Evolutionary conservation across 1,284 basidiomycete species (phyloP).

Genomic region (Rhodotorula glutinis): DNA sequence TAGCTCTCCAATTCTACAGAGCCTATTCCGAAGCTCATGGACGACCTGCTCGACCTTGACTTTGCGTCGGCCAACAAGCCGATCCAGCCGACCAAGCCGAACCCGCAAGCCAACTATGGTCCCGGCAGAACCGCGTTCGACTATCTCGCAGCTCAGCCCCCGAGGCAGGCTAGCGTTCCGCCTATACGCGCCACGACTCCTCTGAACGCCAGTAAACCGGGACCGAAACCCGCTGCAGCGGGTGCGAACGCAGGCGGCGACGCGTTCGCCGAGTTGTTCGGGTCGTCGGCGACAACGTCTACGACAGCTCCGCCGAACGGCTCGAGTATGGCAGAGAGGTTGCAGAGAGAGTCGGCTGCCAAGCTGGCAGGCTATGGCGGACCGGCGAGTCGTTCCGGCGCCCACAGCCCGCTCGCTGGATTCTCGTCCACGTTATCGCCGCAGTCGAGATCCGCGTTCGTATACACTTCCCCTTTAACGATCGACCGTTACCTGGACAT

Average conservation of each 20-base stretch:
- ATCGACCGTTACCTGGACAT: too few relatives aligned
- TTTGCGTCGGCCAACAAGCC: conserved; percentile 36
- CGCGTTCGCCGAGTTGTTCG: conserved; percentile 42
- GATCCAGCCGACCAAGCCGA: conserved; percentile 14
- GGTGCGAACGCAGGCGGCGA: conserved; percentile 18
- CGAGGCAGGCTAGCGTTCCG: neutral
- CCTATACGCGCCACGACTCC: neutral
- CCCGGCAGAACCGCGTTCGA: conserved; percentile 43
- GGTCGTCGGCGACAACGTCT: neutral
- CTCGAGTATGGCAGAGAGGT: conserved; percentile 30
- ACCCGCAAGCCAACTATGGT: conserved; percentile 15
- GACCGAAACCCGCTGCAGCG: conserved; percentile 2
- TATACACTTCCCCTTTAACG: neutral
- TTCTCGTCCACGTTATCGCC: neutral
- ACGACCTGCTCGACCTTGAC: conserved; percentile 54
- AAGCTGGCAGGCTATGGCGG: conserved; percentile 9
- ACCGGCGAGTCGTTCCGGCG: neutral
- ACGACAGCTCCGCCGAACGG: neutral
- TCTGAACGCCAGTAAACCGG: neutral
- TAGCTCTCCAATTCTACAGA: too few relatives aligned
- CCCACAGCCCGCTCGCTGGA: neutral
- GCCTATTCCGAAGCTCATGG: conserved; percentile 47
- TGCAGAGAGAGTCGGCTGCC: conserved; percentile 11
- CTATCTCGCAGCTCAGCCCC: conserved; percentile 35
- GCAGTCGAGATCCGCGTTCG: conserved; percentile 12